phyloP scores from a whole-genome alignment of 1,284 basidiomycete genomes.

The Takashimella koratensis region DNA sequence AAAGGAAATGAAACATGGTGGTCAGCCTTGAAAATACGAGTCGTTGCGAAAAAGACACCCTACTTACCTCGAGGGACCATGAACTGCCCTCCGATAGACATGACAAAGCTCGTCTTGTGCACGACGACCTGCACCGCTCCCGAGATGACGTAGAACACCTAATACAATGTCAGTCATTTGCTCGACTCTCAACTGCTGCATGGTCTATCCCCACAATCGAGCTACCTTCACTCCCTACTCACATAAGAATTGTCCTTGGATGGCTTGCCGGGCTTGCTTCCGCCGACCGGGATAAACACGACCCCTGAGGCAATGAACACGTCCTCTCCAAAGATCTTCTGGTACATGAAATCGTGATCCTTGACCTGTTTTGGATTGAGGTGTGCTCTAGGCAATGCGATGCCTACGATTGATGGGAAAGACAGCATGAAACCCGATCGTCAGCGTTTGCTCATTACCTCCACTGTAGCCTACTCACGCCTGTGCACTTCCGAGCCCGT shows the following conservation, averaged over 20 bases:
- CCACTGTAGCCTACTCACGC: conserved; percentile 57
- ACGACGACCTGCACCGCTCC: conserved; percentile 84
- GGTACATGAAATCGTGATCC: conserved; percentile 71
- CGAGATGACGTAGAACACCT: conserved; percentile 85
- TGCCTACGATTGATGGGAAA: conserved; percentile 8
- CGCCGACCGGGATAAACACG: conserved; percentile 70
- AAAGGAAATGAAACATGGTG: neutral
- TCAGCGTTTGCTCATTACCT: neutral
- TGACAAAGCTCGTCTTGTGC: conserved; percentile 69
- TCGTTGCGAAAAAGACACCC: too few species aligned
- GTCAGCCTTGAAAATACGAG: neutral
- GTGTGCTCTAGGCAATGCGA: conserved; percentile 52
- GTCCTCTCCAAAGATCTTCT: conserved; percentile 92
- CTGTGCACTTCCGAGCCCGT: conserved; percentile 60
- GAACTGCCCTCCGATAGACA: conserved; percentile 81
- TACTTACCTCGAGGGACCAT: conserved; percentile 83
- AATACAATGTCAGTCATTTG: conserved; percentile 1
- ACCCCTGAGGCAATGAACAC: conserved; percentile 88
- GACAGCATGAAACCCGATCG: neutral
- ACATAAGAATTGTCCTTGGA: conserved; percentile 96
- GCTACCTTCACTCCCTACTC: conserved; percentile 41
- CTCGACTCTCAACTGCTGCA: neutral
- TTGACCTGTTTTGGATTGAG: conserved; percentile 58
- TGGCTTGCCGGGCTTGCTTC: conserved; percentile 78
- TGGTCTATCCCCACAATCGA: neutral